These are phyloP conservation scores for Luvunga scandens DNA, from an alignment of 345 rosid genomes.

Conservation along the genomic window DNA sequence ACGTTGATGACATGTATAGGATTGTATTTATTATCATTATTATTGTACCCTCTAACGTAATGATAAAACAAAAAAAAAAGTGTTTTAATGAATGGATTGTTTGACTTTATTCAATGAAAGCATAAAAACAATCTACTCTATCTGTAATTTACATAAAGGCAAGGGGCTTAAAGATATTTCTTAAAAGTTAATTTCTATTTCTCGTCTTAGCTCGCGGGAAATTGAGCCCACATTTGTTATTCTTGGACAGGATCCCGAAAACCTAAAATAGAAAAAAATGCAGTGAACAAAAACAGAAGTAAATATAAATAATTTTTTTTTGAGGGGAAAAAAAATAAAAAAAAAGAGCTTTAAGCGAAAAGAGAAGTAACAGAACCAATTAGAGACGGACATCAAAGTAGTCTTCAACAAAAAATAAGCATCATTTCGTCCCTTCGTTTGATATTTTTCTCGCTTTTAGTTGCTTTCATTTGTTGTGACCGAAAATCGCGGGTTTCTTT, in stretches of 20 bases:
- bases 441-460: not conserved
- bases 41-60: too few relatives aligned
- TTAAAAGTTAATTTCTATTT: not conserved
- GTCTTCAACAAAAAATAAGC: slow-evolving; percentile 8
- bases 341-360: slow-evolving; percentile 21
- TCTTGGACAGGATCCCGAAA: slow-evolving; percentile 15
- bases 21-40: too few relatives aligned
- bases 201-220: slow-evolving; percentile 15
- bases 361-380: not conserved
- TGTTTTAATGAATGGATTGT: too few relatives aligned
- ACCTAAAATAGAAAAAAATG: not conserved
- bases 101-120: too few relatives aligned
- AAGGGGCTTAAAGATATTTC: not conserved
- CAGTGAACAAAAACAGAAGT: not conserved
- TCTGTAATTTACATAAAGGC: not conserved
- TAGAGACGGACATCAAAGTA: slow-evolving; percentile 1
- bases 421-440: not conserved
- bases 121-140: too few relatives aligned
- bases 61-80: too few relatives aligned
- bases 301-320: too few relatives aligned
- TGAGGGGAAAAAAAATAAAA: not conserved
- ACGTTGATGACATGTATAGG: too few relatives aligned
- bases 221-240: not conserved
- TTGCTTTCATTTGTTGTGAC: not conserved
- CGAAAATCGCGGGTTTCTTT: slow-evolving; percentile 19